Conservation (phyloP, 441 rosid genomes). For the Macaranga tanarius region DNA sequence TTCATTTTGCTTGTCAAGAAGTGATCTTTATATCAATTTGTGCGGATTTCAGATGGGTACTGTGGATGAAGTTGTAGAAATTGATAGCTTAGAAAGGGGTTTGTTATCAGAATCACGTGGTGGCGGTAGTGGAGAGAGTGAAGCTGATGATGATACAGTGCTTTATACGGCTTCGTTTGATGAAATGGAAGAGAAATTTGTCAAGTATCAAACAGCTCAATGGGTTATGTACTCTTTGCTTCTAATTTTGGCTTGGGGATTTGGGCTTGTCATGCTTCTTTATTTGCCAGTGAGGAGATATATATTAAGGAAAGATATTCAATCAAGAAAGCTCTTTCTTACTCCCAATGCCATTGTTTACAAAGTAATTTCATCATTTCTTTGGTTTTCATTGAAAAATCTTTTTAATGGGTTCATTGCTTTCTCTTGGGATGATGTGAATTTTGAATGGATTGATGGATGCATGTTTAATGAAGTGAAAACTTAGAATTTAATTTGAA, state of each 20-base stretch:
- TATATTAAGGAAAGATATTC: constrained; percentile 56
- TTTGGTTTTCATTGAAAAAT: not conserved
- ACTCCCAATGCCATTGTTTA: constrained; percentile 61
- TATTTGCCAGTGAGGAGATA: constrained; percentile 62
- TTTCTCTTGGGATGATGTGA: not conserved
- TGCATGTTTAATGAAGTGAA: not conserved
- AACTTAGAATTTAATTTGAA: not conserved
- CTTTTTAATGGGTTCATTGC: not conserved
- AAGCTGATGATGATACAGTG: constrained; percentile 38
- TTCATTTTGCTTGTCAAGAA: not conserved
- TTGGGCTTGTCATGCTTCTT: constrained; percentile 64
- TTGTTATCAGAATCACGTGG: constrained; percentile 27
- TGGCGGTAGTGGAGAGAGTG: constrained; percentile 26
- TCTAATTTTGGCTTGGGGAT: constrained; percentile 60
- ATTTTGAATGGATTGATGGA: not conserved
- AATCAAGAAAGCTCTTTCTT: constrained; percentile 64
- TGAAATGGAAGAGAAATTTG: constrained; percentile 57
- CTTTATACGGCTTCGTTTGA: constrained; percentile 54
- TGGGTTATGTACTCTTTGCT: constrained; percentile 66
- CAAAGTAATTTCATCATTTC: constrained; percentile 37
- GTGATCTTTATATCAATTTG: not conserved
- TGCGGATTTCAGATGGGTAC: constrained; percentile 42
- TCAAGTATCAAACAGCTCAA: constrained; percentile 51
- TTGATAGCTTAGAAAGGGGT: constrained; percentile 56
- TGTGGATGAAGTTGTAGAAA: constrained; percentile 50